Evolutionary conservation across 352 stramenopile species (phyloP), one percentile per base, ranked within the genome.

Genomic region (Pythium apleroticum): DNA sequence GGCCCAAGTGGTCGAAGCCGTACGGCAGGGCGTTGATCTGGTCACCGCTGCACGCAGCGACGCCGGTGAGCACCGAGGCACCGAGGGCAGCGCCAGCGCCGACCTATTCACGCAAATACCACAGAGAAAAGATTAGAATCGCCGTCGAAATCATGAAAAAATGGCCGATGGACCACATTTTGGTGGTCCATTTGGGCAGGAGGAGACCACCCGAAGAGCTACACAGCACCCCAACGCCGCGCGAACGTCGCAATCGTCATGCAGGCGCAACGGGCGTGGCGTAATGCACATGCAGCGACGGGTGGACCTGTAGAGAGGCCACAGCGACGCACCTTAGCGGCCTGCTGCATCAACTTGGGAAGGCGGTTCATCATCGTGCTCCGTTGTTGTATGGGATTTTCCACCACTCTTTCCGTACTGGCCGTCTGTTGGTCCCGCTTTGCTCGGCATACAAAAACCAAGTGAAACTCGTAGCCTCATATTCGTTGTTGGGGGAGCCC

Each of bases 1-100:
- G 81, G 22, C 87, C 82, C 52, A 93, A 56, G 75, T 97, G 88
- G 73, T 95, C 80, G 60, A 96, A 98, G 28, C 90, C 90, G 67
- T 97, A 97, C 66, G 91, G 68, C 37, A 91, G 76, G 28, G 89
- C 81, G 49, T 92, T 73, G 67, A 98, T 95, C 76, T 93, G 78
- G 69, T 96, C 86, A 52, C 89, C 87, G 60, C 87, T 95, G 70
- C 87, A 86, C 48, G 80, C 75, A n/a, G 86, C 88, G 61, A 91
- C 84, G 60, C 86, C 85, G 11, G 84, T 93, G 39, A 95, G 66
- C 45, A 95, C 84, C 39, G 81, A 92, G 57, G 81, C 86, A 37
- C 81, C 82, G 53, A 95, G 57, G 35, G 89, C 71, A 66, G 78
- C 81, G 49, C 80, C 80, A 28, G 82, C 85, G 53, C 82, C 83